These are phyloP conservation scores for Pythium volutum DNA, from an alignment of 352 stramenopile species.

Conservation along the genomic window DNA sequence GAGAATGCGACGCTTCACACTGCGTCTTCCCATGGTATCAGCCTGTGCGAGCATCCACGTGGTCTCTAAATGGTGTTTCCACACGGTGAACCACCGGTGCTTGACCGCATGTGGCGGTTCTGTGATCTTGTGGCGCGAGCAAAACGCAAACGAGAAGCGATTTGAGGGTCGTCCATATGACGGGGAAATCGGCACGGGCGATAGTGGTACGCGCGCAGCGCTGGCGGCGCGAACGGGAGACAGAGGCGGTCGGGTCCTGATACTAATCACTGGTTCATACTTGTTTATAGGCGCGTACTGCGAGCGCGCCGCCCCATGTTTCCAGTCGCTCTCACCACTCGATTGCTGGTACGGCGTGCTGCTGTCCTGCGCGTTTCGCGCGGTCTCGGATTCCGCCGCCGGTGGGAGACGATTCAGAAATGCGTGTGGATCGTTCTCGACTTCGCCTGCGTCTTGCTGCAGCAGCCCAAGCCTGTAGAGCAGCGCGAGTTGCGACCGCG, in stretches of 20 bases:
- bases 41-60: not conserved
- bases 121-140: not conserved
- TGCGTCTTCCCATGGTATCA: not conserved
- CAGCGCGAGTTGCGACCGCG: constrained; percentile 44
- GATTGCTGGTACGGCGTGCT: constrained; percentile 7
- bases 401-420: constrained; percentile 27
- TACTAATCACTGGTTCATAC: not conserved
- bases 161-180: not conserved
- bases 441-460: constrained; percentile 26
- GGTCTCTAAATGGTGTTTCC: constrained; percentile 6
- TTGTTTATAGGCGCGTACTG: constrained; percentile 5
- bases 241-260: not conserved
- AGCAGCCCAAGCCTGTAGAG: constrained; percentile 51
- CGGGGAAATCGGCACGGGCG: not conserved
- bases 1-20: not conserved
- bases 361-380: too few relatives aligned
- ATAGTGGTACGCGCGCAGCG: constrained; percentile 7
- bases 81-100: constrained; percentile 9
- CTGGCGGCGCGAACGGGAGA: not conserved
- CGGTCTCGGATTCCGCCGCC: not conserved
- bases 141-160: not conserved
- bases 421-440: constrained; percentile 26
- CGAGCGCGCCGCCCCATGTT: not conserved
- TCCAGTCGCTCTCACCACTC: constrained; percentile 14
- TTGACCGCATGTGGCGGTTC: not conserved